Base-by-base conservation (phyloP, 805 yeast genomes). In the Wickerhamiella hasegawae region DNA sequence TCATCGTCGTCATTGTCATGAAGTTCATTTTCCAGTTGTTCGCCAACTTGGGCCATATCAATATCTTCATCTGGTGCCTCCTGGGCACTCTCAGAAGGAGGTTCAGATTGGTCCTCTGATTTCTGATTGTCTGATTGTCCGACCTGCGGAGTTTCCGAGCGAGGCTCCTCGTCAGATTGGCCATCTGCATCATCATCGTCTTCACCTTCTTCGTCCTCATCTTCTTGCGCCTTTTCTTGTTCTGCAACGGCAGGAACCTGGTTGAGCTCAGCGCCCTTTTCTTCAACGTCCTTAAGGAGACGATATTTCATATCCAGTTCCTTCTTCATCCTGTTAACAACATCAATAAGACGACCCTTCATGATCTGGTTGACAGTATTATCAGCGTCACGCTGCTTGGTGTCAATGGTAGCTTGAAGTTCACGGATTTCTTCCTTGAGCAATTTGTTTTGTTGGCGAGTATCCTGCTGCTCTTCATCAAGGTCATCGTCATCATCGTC, bases 391-490 rank as follows among this genome's bases (percentile, higher is more conserved):
- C 65, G 65, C 52, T 71, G 72, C 49, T 87, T 85, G 47, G 75
- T 76, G 36, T 67, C 71, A 34, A 90, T 76, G 0, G 87, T 84
- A 12, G 66, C 48, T 51, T 80, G 84, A 40, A 90, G 64, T 49
- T 90, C 98, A 5, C 65, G 59, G 38, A 90, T 75, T 54, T 85
- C 96, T 55, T 87, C 97, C 41, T 71, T 72, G 37, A 90, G 60
- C 44, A 83, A 65, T 48, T 80, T 84, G 45, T 66, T 65, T 53
- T 81, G 81, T 46, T 74, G 76, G 36, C 57, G 59, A 48, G 53
- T 63, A 56, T 59, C 75, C 38, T 62, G 65, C 33, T 66, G 67
- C 37, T 69, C 71, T 35, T 66, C 69, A 36, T 69, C 73, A 31
- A 63, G 69, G 23, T 60, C 69, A 3, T 59, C 68, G 2, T 64